phyloP scores from a whole-genome alignment of 495 filamentous ascomycete genomes.

The Elasticomyces elasticus region DNA sequence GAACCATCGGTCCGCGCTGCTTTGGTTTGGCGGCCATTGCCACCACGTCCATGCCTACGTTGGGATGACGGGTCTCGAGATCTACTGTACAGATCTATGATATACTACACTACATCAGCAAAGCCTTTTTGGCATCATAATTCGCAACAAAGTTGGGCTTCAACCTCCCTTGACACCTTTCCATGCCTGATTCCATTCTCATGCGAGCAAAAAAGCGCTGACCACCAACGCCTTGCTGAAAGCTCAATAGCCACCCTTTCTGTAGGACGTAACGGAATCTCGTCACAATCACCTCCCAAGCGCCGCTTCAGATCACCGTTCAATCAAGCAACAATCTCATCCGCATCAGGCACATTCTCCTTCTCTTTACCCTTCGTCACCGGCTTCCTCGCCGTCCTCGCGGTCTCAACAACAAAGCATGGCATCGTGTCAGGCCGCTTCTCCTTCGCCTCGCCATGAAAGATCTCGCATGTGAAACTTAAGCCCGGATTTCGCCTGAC shows the following conservation, averaged over 20 bases:
- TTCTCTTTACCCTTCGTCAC: slow-evolving; percentile 10
- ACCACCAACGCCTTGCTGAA: neutral
- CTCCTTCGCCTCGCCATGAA: slow-evolving; percentile 27
- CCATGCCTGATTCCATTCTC: neutral
- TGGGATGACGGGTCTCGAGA: no score
- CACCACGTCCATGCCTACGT: no score
- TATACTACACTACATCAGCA: neutral
- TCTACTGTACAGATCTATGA: neutral
- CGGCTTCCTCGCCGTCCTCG: neutral
- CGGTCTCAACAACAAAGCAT: slow-evolving; percentile 18
- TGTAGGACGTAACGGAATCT: no score
- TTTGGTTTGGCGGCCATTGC: no score
- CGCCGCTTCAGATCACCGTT: neutral
- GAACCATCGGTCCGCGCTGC: no score
- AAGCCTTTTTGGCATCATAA: neutral
- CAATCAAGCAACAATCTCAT: neutral
- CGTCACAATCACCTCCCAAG: neutral
- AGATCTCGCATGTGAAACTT: slow-evolving; percentile 37
- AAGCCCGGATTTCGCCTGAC: slow-evolving; percentile 40
- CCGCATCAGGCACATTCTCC: neutral
- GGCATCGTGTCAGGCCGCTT: slow-evolving; percentile 12
- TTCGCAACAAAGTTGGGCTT: neutral
- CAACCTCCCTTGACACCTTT: neutral
- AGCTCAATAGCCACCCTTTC: no score
- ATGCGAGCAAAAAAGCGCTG: neutral